Conservation (phyloP, 768 basidiomycete genomes). For the Rhizopogon vesiculosus region DNA sequence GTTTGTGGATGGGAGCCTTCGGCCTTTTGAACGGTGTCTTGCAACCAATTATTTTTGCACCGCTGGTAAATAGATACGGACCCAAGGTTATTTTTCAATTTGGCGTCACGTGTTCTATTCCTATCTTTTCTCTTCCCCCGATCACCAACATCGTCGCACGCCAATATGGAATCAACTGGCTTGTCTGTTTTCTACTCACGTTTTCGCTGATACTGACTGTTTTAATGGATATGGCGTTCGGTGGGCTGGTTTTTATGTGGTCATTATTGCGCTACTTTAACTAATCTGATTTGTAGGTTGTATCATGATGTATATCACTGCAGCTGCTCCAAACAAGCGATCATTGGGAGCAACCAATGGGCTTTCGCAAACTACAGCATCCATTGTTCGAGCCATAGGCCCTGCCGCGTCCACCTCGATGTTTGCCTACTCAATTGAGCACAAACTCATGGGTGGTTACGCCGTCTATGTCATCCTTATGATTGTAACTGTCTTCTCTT, state of each 20-base stretch:
- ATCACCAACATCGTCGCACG: constrained; percentile 22
- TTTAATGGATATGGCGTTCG: constrained; percentile 28
- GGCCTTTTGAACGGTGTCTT: constrained; percentile 28
- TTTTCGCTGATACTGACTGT: constrained; percentile 18
- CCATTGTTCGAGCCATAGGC: constrained; percentile 28
- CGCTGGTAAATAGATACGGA: constrained; percentile 24
- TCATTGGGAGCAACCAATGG: constrained; percentile 72
- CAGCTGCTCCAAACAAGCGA: constrained; percentile 59
- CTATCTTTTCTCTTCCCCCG: constrained; percentile 28
- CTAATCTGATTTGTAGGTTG: constrained; percentile 40
- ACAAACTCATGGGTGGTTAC: constrained; percentile 31
- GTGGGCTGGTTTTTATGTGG: constrained; percentile 13
- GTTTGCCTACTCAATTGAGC: constrained; percentile 32
- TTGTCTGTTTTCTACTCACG: constrained; percentile 23
- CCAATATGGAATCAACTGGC: constrained; percentile 15
- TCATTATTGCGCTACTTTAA: neutral
- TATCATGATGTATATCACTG: constrained; percentile 65
- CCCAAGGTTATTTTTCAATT: constrained; percentile 24
- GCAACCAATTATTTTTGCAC: constrained; percentile 30
- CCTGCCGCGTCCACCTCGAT: constrained; percentile 28
- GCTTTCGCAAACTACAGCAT: constrained; percentile 24
- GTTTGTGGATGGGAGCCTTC: constrained; percentile 29
- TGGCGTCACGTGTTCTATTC: constrained; percentile 22
- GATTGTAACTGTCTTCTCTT: constrained; percentile 8
- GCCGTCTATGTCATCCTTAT: constrained; percentile 29